Evolutionary conservation across 2,329 filamentous ascomycete genomes (phyloP).

Genomic region (Colletotrichum orbiculare): DNA sequence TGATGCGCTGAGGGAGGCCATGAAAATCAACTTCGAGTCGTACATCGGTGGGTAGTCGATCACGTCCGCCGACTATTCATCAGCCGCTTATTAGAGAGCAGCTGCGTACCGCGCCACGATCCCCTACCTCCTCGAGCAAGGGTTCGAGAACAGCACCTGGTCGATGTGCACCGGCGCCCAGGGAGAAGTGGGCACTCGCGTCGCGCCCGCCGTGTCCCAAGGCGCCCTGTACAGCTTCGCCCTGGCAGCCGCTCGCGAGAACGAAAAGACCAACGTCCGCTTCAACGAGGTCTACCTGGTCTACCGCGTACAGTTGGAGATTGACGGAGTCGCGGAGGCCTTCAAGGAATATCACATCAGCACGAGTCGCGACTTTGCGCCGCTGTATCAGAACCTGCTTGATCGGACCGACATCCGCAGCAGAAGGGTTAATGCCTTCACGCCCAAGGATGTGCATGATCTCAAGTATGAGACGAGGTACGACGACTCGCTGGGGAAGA

Average conservation of each 20-base stretch:
- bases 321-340: background rate
- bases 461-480: constrained; percentile 10
- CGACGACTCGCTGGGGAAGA: too few relatives aligned
- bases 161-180: constrained; percentile 47
- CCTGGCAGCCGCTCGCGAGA: constrained; percentile 44
- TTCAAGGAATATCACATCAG: background rate
- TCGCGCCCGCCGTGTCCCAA: constrained; percentile 46
- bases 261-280: constrained; percentile 46
- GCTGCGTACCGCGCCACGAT: constrained; percentile 47
- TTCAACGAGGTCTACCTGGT: constrained; percentile 52
- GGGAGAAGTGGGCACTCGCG: constrained; percentile 40
- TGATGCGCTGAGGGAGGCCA: constrained; percentile 38
- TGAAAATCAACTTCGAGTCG: constrained; percentile 42
- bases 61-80: background rate
- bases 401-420: constrained; percentile 21
- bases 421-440: background rate
- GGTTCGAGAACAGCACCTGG: constrained; percentile 42
- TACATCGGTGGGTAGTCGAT: constrained; percentile 44
- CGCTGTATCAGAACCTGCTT: constrained; percentile 18
- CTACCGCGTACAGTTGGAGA: constrained; percentile 44
- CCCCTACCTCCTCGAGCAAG: constrained; percentile 44
- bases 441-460: background rate
- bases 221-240: constrained; percentile 50
- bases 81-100: constrained; percentile 12
- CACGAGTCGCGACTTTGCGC: constrained; percentile 15